Evolutionary conservation across 345 rosid genomes (phyloP), one percentile per base, ranked within the genome.

Genomic region (Acer yangbiense): DNA sequence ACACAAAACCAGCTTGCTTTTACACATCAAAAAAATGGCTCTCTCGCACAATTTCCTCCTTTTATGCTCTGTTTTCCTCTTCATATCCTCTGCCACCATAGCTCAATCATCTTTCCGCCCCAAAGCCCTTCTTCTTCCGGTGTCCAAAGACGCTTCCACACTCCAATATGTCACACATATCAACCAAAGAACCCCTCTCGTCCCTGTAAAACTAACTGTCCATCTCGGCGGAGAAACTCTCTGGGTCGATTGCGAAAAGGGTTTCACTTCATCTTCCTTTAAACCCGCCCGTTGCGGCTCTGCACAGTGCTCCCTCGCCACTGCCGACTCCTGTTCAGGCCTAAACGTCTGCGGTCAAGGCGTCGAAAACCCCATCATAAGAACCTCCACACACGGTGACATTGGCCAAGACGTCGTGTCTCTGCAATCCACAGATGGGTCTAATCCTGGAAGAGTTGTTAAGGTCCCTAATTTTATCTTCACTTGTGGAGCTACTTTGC

Each of bases 161-260:
- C 77, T 20, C 43, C 84, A 81, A 78, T 80, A 75, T 23, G n/a
- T 68, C 0, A 63, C 84, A 43, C 81, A 66, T 0, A 74, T 77
- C 65, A 32, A 66, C 9, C 58, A 80, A 9, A 75, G 83, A 13
- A 74, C 81, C 62, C 86, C 86, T 29, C 71, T 46, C 1, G 65
- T 79, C 6, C 79, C 83, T 11, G 60, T 82, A 6, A 74, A 71
- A 50, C 77, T 72, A 1, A 58, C 74, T 8, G 72, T 86, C 29
- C 80, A 88, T 66, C 85, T 88, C 8, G 86, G 77, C 0, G 89
- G 87, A 21, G 77, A 70, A 7, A 74, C 65, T 69, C 46, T 75
- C 6, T 83, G 91, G 91, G 81, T 88, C 25, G 82, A 84, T 65
- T 86, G 88, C 27, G 82, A 81, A 1, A 25, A 70, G 12, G 63